Percentiles rank a stretch among this genome's conserved stretches.
These are phyloP conservation scores for Ogataea corticis DNA, from an alignment of 805 yeast genomes.

Conservation along the genomic window DNA sequence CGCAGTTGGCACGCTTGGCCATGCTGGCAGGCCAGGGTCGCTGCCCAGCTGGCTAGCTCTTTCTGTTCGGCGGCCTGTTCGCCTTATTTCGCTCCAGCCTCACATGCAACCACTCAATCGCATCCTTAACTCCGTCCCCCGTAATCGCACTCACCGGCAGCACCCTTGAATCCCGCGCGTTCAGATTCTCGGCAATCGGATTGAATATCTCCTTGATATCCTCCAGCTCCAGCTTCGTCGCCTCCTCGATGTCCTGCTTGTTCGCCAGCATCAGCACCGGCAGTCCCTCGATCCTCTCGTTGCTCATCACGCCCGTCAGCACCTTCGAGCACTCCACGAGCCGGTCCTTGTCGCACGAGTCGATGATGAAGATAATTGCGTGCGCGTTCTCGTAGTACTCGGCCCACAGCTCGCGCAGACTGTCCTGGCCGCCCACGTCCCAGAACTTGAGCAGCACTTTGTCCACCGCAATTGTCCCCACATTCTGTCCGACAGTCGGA, in stretches of 20 bases:
- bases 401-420: slow-evolving; percentile 83
- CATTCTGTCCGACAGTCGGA: slow-evolving; percentile 96
- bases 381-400: slow-evolving; percentile 84
- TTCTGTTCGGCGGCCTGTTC: slow-evolving; percentile 51
- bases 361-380: slow-evolving; percentile 90
- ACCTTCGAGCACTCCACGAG: slow-evolving; percentile 80
- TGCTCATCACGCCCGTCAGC: slow-evolving; percentile 55
- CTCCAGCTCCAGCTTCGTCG: slow-evolving; percentile 66
- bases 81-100: slow-evolving; percentile 67
- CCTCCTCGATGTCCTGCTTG: slow-evolving; percentile 73
- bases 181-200: slow-evolving; percentile 75
- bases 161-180: slow-evolving; percentile 89
- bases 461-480: slow-evolving; percentile 43
- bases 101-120: slow-evolving; percentile 84
- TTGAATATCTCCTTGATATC: slow-evolving; percentile 83
- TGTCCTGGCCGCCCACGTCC: slow-evolving; percentile 96
- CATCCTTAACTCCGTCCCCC: slow-evolving; percentile 81
- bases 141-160: slow-evolving; percentile 85
- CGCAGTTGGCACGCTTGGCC: no score
- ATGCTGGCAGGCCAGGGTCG: no score
- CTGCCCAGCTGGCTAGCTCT: no score
- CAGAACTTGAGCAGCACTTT: slow-evolving; percentile 67
- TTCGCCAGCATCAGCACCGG: slow-evolving; percentile 95
- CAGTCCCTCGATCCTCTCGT: slow-evolving; percentile 68
- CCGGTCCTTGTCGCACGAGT: slow-evolving; percentile 81